Percentiles rank a stretch among this genome's conserved stretches.
These are phyloP conservation scores for Pyronema omphalodes DNA, from an alignment of 495 filamentous ascomycete species.

Conservation along the genomic window DNA sequence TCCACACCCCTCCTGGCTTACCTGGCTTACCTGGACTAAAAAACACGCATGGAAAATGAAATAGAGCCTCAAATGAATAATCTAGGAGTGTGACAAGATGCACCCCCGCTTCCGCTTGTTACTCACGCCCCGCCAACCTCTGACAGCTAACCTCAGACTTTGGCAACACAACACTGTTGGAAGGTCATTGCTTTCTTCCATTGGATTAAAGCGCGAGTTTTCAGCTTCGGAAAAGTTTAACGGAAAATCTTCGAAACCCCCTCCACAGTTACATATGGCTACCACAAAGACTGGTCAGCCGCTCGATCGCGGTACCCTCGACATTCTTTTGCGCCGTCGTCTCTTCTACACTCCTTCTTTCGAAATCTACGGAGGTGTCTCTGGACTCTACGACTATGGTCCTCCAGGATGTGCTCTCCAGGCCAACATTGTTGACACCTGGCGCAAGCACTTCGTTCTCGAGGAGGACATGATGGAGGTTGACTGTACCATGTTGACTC, in stretches of 20 bases:
- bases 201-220: too few species aligned
- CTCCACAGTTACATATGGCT: conserved; percentile 29
- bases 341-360: conserved; percentile 91
- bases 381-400: conserved; percentile 72
- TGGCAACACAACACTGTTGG: too few species aligned
- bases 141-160: too few species aligned
- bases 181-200: too few species aligned
- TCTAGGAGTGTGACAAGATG: too few species aligned
- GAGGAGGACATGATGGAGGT: conserved; percentile 88
- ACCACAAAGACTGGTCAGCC: conserved; percentile 77
- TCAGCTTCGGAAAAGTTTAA: too few species aligned
- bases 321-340: conserved; percentile 68
- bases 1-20: too few species aligned
- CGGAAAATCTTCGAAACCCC: neutral
- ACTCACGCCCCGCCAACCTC: too few species aligned
- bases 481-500: conserved; percentile 70
- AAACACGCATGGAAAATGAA: too few species aligned
- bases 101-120: too few species aligned
- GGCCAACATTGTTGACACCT: conserved; percentile 72
- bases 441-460: conserved; percentile 81
- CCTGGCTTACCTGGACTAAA: too few species aligned
- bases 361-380: conserved; percentile 79
- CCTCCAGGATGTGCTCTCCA: conserved; percentile 63
- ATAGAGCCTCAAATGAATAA: too few species aligned
- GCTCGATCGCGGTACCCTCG: conserved; percentile 62